phyloP scores from a whole-genome alignment of 495 filamentous ascomycete species.

The Penicillium daleae region DNA sequence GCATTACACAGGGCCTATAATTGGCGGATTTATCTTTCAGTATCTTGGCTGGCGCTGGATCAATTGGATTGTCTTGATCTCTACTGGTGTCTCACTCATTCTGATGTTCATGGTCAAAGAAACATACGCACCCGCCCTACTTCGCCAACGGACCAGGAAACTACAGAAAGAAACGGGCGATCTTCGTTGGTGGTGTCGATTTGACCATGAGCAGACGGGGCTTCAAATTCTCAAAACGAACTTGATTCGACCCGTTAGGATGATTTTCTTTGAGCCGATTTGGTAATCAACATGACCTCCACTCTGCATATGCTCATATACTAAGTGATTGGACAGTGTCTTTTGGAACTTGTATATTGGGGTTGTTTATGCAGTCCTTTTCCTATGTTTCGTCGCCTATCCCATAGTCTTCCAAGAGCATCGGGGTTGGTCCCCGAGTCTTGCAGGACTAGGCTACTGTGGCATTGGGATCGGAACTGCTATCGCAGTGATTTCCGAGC shows the following conservation, averaged over 20 bases:
- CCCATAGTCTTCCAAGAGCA: conserved; percentile 74
- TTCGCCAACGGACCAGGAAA: conserved; percentile 52
- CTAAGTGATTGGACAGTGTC: conserved; percentile 50
- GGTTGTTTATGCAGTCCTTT: conserved; percentile 68
- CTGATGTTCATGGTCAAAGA: conserved; percentile 59
- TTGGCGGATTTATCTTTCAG: conserved; percentile 72
- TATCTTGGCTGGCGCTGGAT: conserved; percentile 86
- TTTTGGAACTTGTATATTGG: conserved; percentile 71
- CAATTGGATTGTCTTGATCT: conserved; percentile 81
- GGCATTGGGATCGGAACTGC: conserved; percentile 77
- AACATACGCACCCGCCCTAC: conserved; percentile 68
- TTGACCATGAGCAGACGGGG: conserved; percentile 51
- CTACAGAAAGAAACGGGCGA: conserved; percentile 69
- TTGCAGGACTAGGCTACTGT: conserved; percentile 69
- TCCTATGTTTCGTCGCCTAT: conserved; percentile 73
- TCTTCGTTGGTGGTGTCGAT: conserved; percentile 66
- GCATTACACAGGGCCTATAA: conserved; percentile 57
- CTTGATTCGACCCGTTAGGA: conserved; percentile 65
- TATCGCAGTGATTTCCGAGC: conserved; percentile 59
- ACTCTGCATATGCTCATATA: neutral
- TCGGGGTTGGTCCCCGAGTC: conserved; percentile 67
- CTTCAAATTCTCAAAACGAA: conserved; percentile 55
- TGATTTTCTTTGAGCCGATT: conserved; percentile 68
- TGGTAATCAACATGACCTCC: conserved; percentile 36
- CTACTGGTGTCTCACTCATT: conserved; percentile 58